Evolutionary conservation across 345 rosid species (phyloP).

Genomic region (Microcos paniculata): DNA sequence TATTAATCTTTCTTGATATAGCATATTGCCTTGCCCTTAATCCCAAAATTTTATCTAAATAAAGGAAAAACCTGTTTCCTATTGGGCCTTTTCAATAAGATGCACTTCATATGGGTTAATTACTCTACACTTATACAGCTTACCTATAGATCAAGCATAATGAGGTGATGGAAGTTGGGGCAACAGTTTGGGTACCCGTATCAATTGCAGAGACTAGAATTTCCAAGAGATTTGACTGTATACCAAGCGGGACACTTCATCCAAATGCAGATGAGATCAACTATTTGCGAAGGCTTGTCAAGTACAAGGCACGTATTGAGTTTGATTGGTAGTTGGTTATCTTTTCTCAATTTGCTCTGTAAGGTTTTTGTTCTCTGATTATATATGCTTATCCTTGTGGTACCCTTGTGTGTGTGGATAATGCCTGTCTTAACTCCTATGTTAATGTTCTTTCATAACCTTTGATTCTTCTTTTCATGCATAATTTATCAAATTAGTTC

Average conservation of each 20-base stretch:
- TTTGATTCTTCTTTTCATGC: not conserved
- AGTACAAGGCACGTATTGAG: slow-evolving; percentile 59
- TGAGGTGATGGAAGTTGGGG: slow-evolving; percentile 70
- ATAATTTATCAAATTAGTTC: not conserved
- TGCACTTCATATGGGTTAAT: slow-evolving; percentile 28
- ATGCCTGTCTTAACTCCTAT: not conserved
- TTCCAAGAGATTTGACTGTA: slow-evolving; percentile 73
- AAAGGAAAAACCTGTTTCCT: not conserved
- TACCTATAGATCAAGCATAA: slow-evolving; percentile 61
- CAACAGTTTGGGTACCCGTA: slow-evolving; percentile 65
- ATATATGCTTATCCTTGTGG: not conserved
- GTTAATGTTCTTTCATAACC: not conserved
- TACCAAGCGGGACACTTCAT: slow-evolving; percentile 86
- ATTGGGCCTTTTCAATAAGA: not conserved
- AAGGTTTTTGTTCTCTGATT: not conserved
- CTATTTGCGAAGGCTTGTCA: slow-evolving; percentile 86
- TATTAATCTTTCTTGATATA: slow-evolving; percentile 14
- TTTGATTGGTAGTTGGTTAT: not conserved
- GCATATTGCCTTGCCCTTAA: not conserved
- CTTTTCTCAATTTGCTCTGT: not conserved
- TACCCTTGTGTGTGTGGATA: not conserved
- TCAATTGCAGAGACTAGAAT: slow-evolving; percentile 72
- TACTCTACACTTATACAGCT: slow-evolving; percentile 36
- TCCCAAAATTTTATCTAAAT: not conserved
- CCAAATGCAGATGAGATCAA: slow-evolving; percentile 93